Percentiles rank a stretch among this genome's conserved stretches.
Conservation (phyloP, 495 filamentous ascomycete species). For the Penicillium simplicissimum region DNA sequence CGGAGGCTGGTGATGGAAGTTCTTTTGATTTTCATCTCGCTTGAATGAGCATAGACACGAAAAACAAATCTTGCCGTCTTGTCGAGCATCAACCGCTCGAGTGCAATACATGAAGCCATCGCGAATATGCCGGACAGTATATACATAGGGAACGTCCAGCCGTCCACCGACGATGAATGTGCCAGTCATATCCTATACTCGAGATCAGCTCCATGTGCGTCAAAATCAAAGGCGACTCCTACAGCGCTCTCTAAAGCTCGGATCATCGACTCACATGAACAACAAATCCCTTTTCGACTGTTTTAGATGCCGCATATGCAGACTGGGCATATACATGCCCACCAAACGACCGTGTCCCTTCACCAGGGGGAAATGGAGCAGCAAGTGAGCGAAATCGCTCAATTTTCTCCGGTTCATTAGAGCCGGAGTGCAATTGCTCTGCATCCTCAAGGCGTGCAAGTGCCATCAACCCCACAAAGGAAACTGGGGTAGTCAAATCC, state of each 20-base stretch:
- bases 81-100: constrained; percentile 56
- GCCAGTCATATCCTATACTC: constrained; percentile 61
- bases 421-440: constrained; percentile 2
- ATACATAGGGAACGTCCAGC: constrained; percentile 59
- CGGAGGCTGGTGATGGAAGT: constrained; percentile 43
- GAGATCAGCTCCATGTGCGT: constrained; percentile 17
- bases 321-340: constrained; percentile 71
- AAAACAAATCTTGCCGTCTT: constrained; percentile 56
- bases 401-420: constrained; percentile 29
- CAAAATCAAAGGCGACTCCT: not conserved
- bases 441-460: constrained; percentile 30
- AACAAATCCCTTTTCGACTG: constrained; percentile 51
- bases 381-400: constrained; percentile 38
- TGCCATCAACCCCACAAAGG: constrained; percentile 39
- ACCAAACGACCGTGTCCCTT: constrained; percentile 51
- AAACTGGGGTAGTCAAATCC: constrained; percentile 20
- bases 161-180: constrained; percentile 62
- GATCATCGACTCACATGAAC: constrained; percentile 55
- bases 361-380: constrained; percentile 33
- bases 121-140: constrained; percentile 54
- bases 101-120: constrained; percentile 59
- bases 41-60: constrained; percentile 65
- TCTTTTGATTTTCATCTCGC: constrained; percentile 35
- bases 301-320: constrained; percentile 59
- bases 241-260: too few species aligned